Base-by-base conservation (phyloP, 106 monocot genomes). In the Vanilla planifolia region DNA sequence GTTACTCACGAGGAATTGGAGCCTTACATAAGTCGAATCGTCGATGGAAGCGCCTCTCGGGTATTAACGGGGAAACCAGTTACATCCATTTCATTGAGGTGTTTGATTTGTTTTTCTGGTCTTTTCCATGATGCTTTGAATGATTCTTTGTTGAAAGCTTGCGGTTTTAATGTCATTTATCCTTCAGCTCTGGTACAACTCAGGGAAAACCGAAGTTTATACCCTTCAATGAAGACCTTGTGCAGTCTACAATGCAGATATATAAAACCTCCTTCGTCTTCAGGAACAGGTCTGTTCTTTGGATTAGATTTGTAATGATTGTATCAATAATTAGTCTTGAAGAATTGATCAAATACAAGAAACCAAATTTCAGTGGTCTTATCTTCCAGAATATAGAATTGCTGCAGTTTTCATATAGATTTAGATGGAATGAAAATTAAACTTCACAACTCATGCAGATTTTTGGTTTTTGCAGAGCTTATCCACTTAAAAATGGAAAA, bases 61-160 rank as follows among this genome's bases (percentile, higher is more conserved):
- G 43, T 96, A 26, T 86, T 91, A 52, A 96, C 95, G 2, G 81
- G 74, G 39, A 79, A 76, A 41, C 87, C 80, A 0, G 73, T 90
- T 47, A 79, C 83, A n/a, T 69, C 65, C 10, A 77, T 96, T 17
- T 84, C 90, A 28, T 67, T 90, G 48, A 96, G 95, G 95, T 90
- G 70, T 10, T 13, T 43, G 20, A 34, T 71, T 56, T 27, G 17
- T 43, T 17, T 4, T 51, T 32, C 14, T 28, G 26, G 3, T 22
- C 3, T 6, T 19, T 67, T 13, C 23, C 5, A 20, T 29, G 7
- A 19, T 55, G 2, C 4, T 10, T 63, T 8, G 43, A 19, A 3
- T n/a, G 33, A 7, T 35, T 28, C 20, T 0, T 3, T 57, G 17
- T 28, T 37, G 1, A 11, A 20, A 36, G 21, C 17, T 34, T 7